Base-by-base conservation (phyloP, 78 protist species). In the Dictyostelium discoideum region DNA sequence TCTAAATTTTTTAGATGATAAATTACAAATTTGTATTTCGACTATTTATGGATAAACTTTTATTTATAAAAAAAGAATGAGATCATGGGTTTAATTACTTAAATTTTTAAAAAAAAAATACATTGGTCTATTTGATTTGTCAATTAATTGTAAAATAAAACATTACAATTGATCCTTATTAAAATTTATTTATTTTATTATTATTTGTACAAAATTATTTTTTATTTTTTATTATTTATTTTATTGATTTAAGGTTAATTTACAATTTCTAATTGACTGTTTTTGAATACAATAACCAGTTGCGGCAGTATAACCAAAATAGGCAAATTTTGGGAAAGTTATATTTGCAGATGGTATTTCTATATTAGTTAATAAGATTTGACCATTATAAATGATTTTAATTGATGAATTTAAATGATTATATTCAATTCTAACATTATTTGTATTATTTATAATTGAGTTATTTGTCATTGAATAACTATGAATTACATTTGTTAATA, bases 271-370 rank as follows among this genome's bases (percentile, higher is more conserved):
- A 3, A 73, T 73, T 32, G 29, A 5, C 13, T 73, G 79, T 29
- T 24, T 73, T 73, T 73, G 79, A 73, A 73, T 73, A 73, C 79
- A 73, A 32, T 73, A 73, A 29, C 79, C 79, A 7, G 79, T 73
- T 32, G 79, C 79, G 20, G 79, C 79, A 29, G 79, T 73, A 18
- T 26, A 73, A 7, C 79, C 79, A 9, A 73, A 26, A 29, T 73
- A 29, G 37, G n/a, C 37, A 26, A 10, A 5, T 14, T 73, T 24
- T 73, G 37, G 24, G 37, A 32, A 32, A 32, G 0, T 32, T 10
- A 13, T 10, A 5, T 3, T 26, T 9, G 18, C 6, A 9, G 76
- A 24, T 3, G 79, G 79, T 32, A 73, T n/a, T 29, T 1, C 22
- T 3, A 73, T 73, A 73, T 73, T 73, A 1, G 11, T 73, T 26